Base-by-base conservation (phyloP, 2,329 filamentous ascomycete species). In the Fusarium kyushuense region DNA sequence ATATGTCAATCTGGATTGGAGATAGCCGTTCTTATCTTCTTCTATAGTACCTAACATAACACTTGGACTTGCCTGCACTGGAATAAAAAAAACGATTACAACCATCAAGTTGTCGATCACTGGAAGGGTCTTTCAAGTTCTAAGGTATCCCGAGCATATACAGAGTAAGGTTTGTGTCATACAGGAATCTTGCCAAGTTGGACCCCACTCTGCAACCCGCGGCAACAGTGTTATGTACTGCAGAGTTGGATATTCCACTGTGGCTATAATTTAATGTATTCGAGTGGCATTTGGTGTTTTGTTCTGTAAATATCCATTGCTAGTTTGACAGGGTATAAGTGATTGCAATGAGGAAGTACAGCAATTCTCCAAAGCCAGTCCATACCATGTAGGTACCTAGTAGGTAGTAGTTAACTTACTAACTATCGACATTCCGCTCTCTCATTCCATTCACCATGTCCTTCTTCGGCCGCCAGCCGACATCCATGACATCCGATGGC, bases 121-220 rank as follows among this genome's bases (percentile, higher is more conserved):
- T 32, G 17, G 27, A 62, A 47, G 47, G 19, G 47, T 48, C 43
- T 49, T 38, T 49, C 32, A 56, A 41, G 51, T 29, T 35, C 33
- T 49, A 33, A n/a, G n/a, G n/a, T 58, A 35, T 29, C 36, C 49
- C 38, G 38, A 8, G 9, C 48, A 47, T 16, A 38, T 32, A n/a
- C n/a, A n/a, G n/a, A n/a, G n/a, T n/a, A 25, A 38, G 41, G n/a
- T 63, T 41, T 64, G 58, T 59, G 61, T 64, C 61, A 64, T 64
- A 49, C 47, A 49, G 47, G 8, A 48, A 45, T 35, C 52, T 36
- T 48, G 29, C 36, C 29, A 38, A 36, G 35, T 38, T 38, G n/a
- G 35, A 42, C 30, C 53, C 59, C 49, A 36, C 42, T 29, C 46
- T 33, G 23, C 19, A 33, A n/a, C 42, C 57, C 57, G 38, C 35